Evolutionary conservation across 2,329 filamentous ascomycete species (phyloP).

Genomic region (Phyllosticta capitalensis): DNA sequence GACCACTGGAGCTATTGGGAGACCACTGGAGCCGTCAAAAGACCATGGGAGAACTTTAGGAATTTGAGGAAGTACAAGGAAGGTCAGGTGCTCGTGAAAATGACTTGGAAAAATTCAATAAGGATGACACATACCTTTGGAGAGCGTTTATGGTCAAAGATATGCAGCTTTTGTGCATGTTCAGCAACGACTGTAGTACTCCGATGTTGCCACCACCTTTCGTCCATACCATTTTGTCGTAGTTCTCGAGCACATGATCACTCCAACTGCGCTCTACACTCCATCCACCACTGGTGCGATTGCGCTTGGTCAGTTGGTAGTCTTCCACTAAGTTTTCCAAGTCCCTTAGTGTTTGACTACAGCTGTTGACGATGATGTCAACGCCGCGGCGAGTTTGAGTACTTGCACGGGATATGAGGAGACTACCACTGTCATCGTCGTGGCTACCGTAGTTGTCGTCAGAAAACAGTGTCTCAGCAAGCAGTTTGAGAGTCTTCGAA

Average conservation of each 20-base stretch:
- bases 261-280: conserved; percentile 37
- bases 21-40: too few species aligned
- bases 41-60: too few species aligned
- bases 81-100: too few species aligned
- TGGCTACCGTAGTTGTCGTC: conserved; percentile 18
- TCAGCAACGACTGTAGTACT: conserved; percentile 30
- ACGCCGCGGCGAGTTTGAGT: conserved; percentile 28
- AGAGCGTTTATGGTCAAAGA: conserved; percentile 32
- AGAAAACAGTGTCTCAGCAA: conserved; percentile 37
- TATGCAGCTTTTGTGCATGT: conserved; percentile 35
- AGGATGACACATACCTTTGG: conserved; percentile 24
- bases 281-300: conserved; percentile 30
- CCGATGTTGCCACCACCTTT: conserved; percentile 34
- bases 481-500: conserved; percentile 33
- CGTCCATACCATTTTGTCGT: conserved; percentile 37
- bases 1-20: too few species aligned
- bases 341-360: conserved; percentile 32
- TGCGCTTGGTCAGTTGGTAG: conserved; percentile 36
- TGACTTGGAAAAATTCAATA: too few species aligned
- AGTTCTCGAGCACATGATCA: conserved; percentile 32
- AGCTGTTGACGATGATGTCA: conserved; percentile 30
- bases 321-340: conserved; percentile 36
- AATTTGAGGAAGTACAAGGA: too few species aligned
- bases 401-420: conserved; percentile 27
- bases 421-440: conserved; percentile 3